phyloP scores from a whole-genome alignment of 176 grass and related monocot species.

The Pharus latifolius region DNA sequence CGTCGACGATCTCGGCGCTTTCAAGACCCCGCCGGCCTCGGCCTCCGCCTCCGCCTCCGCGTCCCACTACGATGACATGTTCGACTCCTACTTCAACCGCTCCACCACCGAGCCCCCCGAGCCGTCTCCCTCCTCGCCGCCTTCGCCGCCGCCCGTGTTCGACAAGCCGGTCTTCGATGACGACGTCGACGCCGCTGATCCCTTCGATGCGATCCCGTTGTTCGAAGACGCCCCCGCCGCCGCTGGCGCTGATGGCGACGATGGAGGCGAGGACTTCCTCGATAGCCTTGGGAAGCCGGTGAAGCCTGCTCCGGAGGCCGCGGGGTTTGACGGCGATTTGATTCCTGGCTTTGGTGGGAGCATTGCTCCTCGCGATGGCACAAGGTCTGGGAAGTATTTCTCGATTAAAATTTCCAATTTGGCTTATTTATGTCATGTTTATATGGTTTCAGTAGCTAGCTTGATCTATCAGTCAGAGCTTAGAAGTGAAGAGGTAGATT shows the following conservation, averaged over 20 bases:
- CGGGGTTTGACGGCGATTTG: slow-evolving; percentile 38
- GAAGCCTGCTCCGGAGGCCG: not conserved
- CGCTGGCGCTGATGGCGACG: slow-evolving; percentile 11
- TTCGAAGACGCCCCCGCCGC: too few relatives aligned
- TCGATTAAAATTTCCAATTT: not conserved
- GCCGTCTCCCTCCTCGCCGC: slow-evolving; percentile 16
- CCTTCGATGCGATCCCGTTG: slow-evolving; percentile 27
- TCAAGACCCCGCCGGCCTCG: slow-evolving; percentile 12
- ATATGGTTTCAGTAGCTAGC: not conserved
- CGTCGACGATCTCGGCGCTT: slow-evolving; percentile 8
- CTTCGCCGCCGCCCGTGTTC: slow-evolving; percentile 12
- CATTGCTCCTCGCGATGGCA: not conserved
- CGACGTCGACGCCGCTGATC: slow-evolving; percentile 1
- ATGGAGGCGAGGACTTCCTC: slow-evolving; percentile 25
- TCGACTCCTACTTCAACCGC: slow-evolving; percentile 22
- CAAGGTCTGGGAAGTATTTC: not conserved
- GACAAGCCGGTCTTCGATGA: slow-evolving; percentile 41
- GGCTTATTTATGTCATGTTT: not conserved
- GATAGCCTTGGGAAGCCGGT: slow-evolving; percentile 22
- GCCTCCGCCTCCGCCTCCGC: not conserved
- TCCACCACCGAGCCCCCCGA: not conserved
- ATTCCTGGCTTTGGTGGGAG: slow-evolving; percentile 39
- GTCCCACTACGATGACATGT: slow-evolving; percentile 31
- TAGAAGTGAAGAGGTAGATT: not conserved
- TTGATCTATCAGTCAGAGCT: not conserved